Percentiles rank a stretch among this genome's conserved stretches.
phyloP scores from a whole-genome alignment of 208 protist genomes.

The Leishmania turanica region DNA sequence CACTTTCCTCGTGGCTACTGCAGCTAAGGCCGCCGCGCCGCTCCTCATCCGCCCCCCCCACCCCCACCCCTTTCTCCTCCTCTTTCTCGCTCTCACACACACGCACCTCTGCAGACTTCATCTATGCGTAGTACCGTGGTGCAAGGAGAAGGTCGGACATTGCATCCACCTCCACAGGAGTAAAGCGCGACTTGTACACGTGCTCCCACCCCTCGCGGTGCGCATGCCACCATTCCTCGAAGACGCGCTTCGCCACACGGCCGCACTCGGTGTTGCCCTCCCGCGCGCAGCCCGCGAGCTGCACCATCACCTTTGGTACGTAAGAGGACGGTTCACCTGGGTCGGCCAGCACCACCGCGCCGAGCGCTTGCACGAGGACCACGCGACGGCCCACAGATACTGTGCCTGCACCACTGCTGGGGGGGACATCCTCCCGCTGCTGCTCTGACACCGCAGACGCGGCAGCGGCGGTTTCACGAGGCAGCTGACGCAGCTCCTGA shows the following conservation, averaged over 20 bases:
- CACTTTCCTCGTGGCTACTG: background rate
- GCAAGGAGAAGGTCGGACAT: constrained; percentile 54
- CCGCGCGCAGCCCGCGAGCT: constrained; percentile 40
- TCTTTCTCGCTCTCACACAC: background rate
- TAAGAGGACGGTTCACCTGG: constrained; percentile 54
- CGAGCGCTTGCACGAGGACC: constrained; percentile 67
- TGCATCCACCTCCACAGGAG: constrained; percentile 43
- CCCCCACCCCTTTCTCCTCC: no score
- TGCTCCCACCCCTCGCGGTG: constrained; percentile 78
- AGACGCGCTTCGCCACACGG: constrained; percentile 48
- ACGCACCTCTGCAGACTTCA: background rate
- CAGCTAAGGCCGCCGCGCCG: background rate
- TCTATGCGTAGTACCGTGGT: constrained; percentile 72
- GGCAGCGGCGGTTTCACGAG: background rate
- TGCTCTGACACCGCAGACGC: background rate
- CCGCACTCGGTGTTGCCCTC: constrained; percentile 53
- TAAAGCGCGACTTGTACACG: constrained; percentile 69
- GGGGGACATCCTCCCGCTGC: background rate
- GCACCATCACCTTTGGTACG: constrained; percentile 58
- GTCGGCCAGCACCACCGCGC: constrained; percentile 58
- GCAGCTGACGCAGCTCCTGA: constrained; percentile 41
- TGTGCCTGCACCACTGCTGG: background rate
- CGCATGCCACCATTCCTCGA: constrained; percentile 79
- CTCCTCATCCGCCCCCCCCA: background rate
- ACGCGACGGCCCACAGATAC: constrained; percentile 30